A percentile compares a stretch with the other conserved stretches of the same genome.
Conservation (phyloP, 2,329 filamentous ascomycete genomes). For the Apiospora sp. region DNA sequence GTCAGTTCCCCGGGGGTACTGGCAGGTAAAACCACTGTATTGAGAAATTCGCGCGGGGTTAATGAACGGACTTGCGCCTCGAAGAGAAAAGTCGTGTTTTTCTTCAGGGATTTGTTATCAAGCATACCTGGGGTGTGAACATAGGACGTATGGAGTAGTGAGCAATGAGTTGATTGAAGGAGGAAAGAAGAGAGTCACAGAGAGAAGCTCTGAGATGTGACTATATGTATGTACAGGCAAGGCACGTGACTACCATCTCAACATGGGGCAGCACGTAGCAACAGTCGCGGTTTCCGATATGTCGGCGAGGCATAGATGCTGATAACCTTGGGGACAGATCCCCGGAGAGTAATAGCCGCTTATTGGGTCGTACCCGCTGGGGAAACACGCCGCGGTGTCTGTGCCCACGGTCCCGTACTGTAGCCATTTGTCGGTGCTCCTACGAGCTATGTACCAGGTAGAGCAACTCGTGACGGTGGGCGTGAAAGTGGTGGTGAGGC, state of each 20-base stretch:
- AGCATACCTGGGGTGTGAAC: too few species aligned
- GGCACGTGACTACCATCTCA: too few species aligned
- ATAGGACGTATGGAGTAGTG: too few species aligned
- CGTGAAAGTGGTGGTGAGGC: not conserved
- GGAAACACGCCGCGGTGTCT: not conserved
- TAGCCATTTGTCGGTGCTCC: not conserved
- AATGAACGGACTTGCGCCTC: not conserved
- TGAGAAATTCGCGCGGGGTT: too few species aligned
- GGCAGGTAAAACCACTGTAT: not conserved
- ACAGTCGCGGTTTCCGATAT: not conserved
- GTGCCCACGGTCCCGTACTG: not conserved
- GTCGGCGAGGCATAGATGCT: not conserved
- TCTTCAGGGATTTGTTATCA: too few species aligned
- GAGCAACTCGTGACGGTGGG: not conserved
- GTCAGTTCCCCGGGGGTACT: not conserved
- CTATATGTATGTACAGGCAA: too few species aligned
- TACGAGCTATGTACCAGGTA: not conserved
- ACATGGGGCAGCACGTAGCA: not conserved
- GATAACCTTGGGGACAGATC: not conserved
- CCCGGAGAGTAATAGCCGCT: not conserved
- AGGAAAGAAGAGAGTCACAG: too few species aligned
- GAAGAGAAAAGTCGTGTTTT: too few species aligned
- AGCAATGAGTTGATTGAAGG: too few species aligned
- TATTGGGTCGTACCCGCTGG: not conserved
- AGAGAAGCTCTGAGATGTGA: too few species aligned